phyloP scores from a whole-genome alignment of 192 early-diverging fungal species.

The Pilaira anomala region DNA sequence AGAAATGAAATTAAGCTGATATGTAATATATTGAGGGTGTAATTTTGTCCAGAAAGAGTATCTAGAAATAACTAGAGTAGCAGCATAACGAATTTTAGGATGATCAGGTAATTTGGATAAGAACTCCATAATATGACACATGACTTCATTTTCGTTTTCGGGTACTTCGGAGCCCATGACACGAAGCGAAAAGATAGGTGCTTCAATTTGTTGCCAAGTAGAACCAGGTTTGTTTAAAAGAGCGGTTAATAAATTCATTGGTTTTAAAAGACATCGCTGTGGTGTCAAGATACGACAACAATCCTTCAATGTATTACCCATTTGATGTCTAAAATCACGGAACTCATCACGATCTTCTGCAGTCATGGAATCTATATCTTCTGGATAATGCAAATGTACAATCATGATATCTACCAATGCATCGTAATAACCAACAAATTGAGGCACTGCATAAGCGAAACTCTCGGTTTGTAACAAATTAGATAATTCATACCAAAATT shows the following conservation, averaged over 20 bases:
- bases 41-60: constrained; percentile 90
- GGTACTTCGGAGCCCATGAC: constrained; percentile 88
- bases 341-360: constrained; percentile 95
- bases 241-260: constrained; percentile 52
- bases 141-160: constrained; percentile 63
- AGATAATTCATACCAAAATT: constrained; percentile 84
- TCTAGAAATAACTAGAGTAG: constrained; percentile 92
- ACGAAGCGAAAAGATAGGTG: constrained; percentile 88
- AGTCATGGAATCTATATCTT: constrained; percentile 61
- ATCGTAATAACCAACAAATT: constrained; percentile 64
- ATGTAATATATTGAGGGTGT: constrained; percentile 88
- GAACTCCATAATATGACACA: constrained; percentile 92
- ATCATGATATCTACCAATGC: constrained; percentile 81
- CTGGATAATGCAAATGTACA: constrained; percentile 84
- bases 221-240: constrained; percentile 33
- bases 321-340: constrained; percentile 91
- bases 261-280: constrained; percentile 66
- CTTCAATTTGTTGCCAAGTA: constrained; percentile 93
- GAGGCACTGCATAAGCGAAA: constrained; percentile 45
- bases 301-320: constrained; percentile 96
- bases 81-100: constrained; percentile 93
- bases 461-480: constrained; percentile 53
- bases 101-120: constrained; percentile 83
- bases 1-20: constrained; percentile 89
- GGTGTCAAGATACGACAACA: constrained; percentile 84